Conservation (phyloP, 352 stramenopile species). For the Pythium brachiatum region DNA sequence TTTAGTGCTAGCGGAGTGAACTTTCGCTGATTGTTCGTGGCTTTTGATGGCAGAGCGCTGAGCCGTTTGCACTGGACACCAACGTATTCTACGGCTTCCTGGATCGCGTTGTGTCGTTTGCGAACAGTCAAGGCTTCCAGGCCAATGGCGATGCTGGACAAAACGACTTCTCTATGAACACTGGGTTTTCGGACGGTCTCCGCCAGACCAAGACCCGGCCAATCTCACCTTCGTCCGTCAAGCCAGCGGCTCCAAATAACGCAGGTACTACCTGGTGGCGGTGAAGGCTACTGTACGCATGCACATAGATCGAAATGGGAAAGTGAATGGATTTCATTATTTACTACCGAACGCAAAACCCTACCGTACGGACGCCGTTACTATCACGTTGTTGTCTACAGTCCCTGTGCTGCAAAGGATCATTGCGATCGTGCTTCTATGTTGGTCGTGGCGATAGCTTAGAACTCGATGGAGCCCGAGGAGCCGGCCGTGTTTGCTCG, state of each 20-base stretch:
- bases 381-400: conserved; percentile 1
- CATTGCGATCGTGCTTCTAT: neutral
- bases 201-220: conserved; percentile 48
- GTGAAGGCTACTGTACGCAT: neutral
- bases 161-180: conserved; percentile 17
- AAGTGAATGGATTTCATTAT: neutral
- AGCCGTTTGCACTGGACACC: conserved; percentile 52
- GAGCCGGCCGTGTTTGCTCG: conserved; percentile 17
- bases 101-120: conserved; percentile 57
- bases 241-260: conserved; percentile 6
- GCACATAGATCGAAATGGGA: neutral
- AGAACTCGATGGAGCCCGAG: conserved; percentile 23
- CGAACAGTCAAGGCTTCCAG: conserved; percentile 29
- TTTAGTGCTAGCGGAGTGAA: too few relatives aligned
- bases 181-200: conserved; percentile 33
- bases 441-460: neutral
- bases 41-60: conserved; percentile 37
- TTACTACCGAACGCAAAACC: conserved; percentile 1
- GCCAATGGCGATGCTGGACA: neutral
- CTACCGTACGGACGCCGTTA: neutral
- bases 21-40: neutral
- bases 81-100: conserved; percentile 59
- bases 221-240: conserved; percentile 16
- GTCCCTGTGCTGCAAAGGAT: neutral
- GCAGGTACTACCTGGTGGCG: conserved; percentile 16